Conservation (phyloP, 139 green algal species). For the Chlorella sp. region DNA sequence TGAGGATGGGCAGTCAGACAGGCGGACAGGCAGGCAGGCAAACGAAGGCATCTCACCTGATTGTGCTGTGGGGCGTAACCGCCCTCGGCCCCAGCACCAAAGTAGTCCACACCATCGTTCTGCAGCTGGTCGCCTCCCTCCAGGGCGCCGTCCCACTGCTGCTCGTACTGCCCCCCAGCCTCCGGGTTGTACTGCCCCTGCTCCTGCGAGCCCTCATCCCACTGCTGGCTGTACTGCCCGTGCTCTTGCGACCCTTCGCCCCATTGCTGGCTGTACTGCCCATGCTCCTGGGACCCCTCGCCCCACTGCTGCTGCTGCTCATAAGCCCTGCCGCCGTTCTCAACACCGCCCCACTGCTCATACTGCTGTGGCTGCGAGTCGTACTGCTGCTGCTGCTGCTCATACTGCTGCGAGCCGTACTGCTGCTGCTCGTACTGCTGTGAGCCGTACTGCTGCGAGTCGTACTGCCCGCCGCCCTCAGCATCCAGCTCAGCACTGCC, state of each 20-base stretch:
- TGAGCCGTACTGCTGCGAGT: background rate
- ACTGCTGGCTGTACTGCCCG: background rate
- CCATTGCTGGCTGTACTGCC: background rate
- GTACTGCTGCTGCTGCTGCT: background rate
- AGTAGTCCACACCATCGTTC: background rate
- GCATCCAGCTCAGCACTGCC: background rate
- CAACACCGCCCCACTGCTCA: background rate
- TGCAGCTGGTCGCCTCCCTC: background rate
- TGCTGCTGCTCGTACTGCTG: background rate
- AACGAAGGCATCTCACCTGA: background rate
- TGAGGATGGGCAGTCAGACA: no score
- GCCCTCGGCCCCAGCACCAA: slow-evolving; percentile 4
- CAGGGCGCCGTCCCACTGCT: background rate
- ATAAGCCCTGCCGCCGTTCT: background rate
- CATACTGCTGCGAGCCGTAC: background rate
- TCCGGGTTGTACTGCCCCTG: background rate
- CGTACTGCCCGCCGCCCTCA: background rate
- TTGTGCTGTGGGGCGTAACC: background rate
- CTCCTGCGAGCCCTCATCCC: background rate
- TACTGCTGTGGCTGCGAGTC: background rate
- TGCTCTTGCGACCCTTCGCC: no score
- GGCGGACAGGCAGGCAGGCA: no score
- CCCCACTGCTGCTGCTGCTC: background rate
- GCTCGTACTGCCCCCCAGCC: background rate
- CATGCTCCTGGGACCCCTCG: background rate